Percentiles rank a stretch among this genome's conserved stretches.
These are phyloP conservation scores for Leccinellum albellum DNA, from an alignment of 768 basidiomycete genomes.

Conservation along the genomic window DNA sequence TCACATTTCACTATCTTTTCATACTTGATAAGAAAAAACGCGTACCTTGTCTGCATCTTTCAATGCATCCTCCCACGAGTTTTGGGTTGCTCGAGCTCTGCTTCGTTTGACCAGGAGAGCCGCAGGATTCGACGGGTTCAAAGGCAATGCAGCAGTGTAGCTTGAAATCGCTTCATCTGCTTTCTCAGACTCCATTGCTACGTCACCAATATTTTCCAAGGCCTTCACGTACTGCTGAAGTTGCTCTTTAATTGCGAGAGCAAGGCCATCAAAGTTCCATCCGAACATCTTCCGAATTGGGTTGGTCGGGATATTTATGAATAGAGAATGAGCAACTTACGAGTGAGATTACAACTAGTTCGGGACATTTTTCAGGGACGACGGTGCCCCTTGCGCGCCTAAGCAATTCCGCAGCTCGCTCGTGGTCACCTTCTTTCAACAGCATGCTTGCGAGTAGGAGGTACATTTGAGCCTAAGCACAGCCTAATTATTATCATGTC, in stretches of 20 bases:
- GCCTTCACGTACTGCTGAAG: not conserved
- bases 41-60: constrained; percentile 13
- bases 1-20: not conserved
- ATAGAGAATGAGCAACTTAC: not conserved
- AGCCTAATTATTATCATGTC: not conserved
- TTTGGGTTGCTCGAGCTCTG: not conserved
- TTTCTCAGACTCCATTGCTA: not conserved
- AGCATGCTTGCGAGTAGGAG: not conserved
- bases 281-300: constrained; percentile 3
- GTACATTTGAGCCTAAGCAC: constrained; percentile 5
- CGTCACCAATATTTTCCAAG: not conserved
- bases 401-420: not conserved
- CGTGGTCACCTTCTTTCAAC: not conserved
- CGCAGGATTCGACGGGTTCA: not conserved
- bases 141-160: not conserved
- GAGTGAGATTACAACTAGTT: no score
- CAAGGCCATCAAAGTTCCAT: constrained; percentile 10
- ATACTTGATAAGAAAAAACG: no score
- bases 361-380: no score
- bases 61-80: not conserved
- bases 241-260: not conserved
- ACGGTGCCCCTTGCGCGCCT: no score
- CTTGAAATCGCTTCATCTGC: not conserved
- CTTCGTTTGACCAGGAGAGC: constrained; percentile 11
- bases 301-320: not conserved